Percentiles rank a stretch among this genome's conserved stretches.
Conservation (phyloP, 176 grass and related monocot genomes). For the Metroxylon sagu region DNA sequence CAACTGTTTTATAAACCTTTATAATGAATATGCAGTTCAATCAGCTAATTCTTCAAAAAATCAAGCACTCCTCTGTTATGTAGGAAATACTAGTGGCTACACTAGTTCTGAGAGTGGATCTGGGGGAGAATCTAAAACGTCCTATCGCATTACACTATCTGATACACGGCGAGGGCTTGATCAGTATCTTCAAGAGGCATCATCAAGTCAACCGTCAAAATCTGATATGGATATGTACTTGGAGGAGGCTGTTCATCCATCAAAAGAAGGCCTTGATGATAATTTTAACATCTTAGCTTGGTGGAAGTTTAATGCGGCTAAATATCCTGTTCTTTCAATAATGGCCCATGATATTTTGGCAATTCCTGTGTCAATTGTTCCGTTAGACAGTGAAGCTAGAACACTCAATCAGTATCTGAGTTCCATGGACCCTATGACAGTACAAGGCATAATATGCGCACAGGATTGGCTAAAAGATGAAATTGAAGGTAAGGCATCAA, state of each 20-base stretch:
- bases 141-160: conserved; percentile 84
- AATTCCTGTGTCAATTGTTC: conserved; percentile 73
- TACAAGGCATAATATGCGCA: conserved; percentile 79
- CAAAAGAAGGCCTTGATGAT: conserved; percentile 64
- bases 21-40: conserved; percentile 70
- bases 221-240: conserved; percentile 96
- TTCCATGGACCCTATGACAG: conserved; percentile 60
- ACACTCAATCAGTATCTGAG: conserved; percentile 85
- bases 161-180: conserved; percentile 88
- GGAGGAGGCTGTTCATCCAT: conserved; percentile 81
- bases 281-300: conserved; percentile 93
- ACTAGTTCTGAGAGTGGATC: conserved; percentile 44
- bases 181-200: conserved; percentile 97
- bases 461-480: conserved; percentile 89
- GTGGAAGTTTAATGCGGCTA: conserved; percentile 93
- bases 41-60: conserved; percentile 68
- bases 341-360: conserved; percentile 91
- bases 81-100: conserved; percentile 49
- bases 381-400: conserved; percentile 65
- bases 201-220: conserved; percentile 77
- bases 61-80: conserved; percentile 59
- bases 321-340: conserved; percentile 90
- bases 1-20: conserved; percentile 73
- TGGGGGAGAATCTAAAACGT: conserved; percentile 64
- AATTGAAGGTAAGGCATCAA: conserved; percentile 41